Evolutionary conservation across 345 rosid species (phyloP), one percentile per base, ranked within the genome.

Genomic region (Hibiscus tridactylites): DNA sequence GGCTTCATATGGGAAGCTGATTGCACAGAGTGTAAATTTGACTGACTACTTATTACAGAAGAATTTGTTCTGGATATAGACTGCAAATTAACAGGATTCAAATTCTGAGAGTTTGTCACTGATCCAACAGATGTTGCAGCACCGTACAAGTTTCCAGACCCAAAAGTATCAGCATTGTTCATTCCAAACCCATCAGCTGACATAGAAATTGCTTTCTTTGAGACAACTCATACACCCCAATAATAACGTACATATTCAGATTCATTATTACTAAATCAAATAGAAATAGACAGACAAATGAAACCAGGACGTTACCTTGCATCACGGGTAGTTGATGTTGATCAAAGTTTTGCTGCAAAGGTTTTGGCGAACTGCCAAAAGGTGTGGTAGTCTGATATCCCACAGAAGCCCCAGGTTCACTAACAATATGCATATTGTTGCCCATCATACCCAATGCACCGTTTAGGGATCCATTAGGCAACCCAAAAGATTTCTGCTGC

Each of bases 131-230:
- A 77, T 17, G 88, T 72, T 79, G 81, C 86, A 61, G 76, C 81
- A 63, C 87, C 87, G 73, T 81, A 82, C 49, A 81, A 82, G 77
- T 79, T 91, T 74, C 88, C 97, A 72, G 93, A 74, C 61, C 86
- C 88, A 17, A 87, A 72, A 74, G 88, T 74, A 76, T 86, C 91
- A 64, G 84, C 79, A 81, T 71, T 83, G 77, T 68, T 76, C 76
- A 83, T 56, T 76, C 87, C 87, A 87, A 79, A 84, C 47, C 86
- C 91, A 78, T 85, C 97, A 80, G 88, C 99, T 95, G 86, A 77
- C 44, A 78, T 68, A 72, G 31, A 29, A 60, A 70, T 71, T 52
- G 33, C 59, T 58, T 42, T 52, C 54, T 61, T 62, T 79, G 70
- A 71, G 54, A 78, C 70, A 68, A 71, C 46, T 73, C 15, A 42